A percentile compares a stretch with the other conserved stretches of the same genome.
Evolutionary conservation across 2,329 filamentous ascomycete genomes (phyloP).

Genomic region (Acephala macrosclerotiorum): DNA sequence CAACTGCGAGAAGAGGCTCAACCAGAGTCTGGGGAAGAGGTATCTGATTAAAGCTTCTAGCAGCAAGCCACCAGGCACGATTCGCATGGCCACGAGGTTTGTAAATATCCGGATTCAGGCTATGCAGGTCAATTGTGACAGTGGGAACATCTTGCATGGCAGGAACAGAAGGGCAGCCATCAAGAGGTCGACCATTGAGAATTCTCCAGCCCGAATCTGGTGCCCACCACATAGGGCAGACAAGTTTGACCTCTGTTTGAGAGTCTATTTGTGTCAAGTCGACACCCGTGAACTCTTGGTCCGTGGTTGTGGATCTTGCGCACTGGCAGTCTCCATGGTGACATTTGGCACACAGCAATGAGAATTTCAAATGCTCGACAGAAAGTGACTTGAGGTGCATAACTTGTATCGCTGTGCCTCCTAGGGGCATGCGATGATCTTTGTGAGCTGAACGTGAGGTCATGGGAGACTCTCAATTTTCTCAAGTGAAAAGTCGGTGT

Average conservation of each 20-base stretch:
- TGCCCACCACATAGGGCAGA: not conserved
- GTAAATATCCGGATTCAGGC: slow-evolving; percentile 26
- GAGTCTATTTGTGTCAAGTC: slow-evolving; percentile 20
- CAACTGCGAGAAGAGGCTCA: slow-evolving; percentile 19
- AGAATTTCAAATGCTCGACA: not conserved
- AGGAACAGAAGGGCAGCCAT: slow-evolving; percentile 12
- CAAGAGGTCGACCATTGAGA: not conserved
- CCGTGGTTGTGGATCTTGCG: slow-evolving; percentile 22
- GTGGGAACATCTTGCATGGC: slow-evolving; percentile 23
- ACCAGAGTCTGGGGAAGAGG: slow-evolving; percentile 9
- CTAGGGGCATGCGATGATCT: slow-evolving; percentile 13
- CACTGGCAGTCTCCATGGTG: slow-evolving; percentile 1
- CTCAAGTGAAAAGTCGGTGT: slow-evolving; percentile 26
- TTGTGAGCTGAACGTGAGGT: slow-evolving; percentile 1
- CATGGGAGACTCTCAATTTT: slow-evolving; percentile 5
- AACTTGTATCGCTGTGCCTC: slow-evolving; percentile 11
- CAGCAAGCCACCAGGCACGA: slow-evolving; percentile 21
- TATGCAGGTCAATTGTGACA: slow-evolving; percentile 25
- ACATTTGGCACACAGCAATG: not conserved
- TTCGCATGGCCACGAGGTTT: slow-evolving; percentile 25
- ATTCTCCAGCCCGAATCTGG: not conserved
- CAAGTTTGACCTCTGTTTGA: slow-evolving; percentile 34
- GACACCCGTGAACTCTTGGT: slow-evolving; percentile 32
- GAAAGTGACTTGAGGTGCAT: slow-evolving; percentile 12
- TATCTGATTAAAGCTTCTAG: slow-evolving; percentile 6